Evolutionary conservation across 257 asterid species (phyloP), one percentile per base, ranked within the genome.

Genomic region (Prunella vulgaris): DNA sequence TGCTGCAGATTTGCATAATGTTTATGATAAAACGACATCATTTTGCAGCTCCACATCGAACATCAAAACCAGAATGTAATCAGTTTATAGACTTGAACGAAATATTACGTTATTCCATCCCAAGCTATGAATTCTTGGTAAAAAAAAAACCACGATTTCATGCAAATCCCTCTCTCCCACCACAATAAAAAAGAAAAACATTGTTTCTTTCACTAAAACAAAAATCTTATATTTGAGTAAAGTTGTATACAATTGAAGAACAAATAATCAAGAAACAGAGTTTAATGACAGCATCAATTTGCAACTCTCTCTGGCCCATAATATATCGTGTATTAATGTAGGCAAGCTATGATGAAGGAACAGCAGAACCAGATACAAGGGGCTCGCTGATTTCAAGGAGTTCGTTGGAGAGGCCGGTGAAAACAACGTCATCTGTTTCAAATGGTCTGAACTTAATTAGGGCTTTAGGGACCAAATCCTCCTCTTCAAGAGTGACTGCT

Each of bases 401-500:
- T 38, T 89, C 95, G 18, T 89, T 88, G 27, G 87, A 48, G 21
- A 89, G 90, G 56, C 97, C 96, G 0, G 99, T 94, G 54, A 94
- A 89, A 51, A 91, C 92, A 30, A 71, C 64, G 3, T 87, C 78
- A 5, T 85, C 97, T 5, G 90, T 84, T 80, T 94, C 98, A 14
- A 84, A 78, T 14, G 97, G 97, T 68, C 71, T 85, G 81, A 83
- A 94, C 81, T 94, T 94, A 72, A 89, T 74, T 2, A 94, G 89
- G 24, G 94, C 97, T n/a, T 96, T 68, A 59, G 98, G 99, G 35
- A 94, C 91, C 79, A 94, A 78, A 84, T 89, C 99, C 76, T 94
- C 98, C 4, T 87, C 90, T 68, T 87, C 98, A 9, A 94, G 86
- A 2, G 95, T 86, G 25, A 72, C 48, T 3, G 76, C 75, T 71